A percentile compares a stretch with the other conserved stretches of the same genome.
These are phyloP conservation scores for Chrysoporthe deuterocubensis DNA, from an alignment of 2,329 filamentous ascomycete species.

Conservation along the genomic window DNA sequence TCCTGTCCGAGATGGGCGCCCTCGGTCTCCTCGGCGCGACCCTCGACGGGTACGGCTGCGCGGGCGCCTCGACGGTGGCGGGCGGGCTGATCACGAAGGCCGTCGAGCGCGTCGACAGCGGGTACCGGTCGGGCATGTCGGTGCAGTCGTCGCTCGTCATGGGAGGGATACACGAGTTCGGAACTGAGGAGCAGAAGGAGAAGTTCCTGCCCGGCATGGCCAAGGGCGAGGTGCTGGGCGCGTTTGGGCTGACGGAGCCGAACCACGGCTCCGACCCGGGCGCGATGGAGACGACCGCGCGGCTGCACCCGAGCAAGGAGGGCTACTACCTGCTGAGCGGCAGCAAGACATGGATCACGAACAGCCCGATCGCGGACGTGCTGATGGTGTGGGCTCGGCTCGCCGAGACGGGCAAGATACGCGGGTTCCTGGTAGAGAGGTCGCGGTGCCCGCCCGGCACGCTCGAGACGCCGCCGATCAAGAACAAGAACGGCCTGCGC, in stretches of 20 bases:
- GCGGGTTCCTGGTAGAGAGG: conserved; percentile 88
- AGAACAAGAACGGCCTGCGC: conserved; percentile 92
- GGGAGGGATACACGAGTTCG: conserved; percentile 85
- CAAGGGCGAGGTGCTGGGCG: conserved; percentile 75
- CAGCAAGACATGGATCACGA: conserved; percentile 90
- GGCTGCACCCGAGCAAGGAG: conserved; percentile 76
- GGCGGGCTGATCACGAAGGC: conserved; percentile 83
- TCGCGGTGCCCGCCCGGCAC: conserved; percentile 84
- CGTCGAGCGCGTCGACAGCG: conserved; percentile 84
- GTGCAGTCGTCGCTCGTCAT: conserved; percentile 86
- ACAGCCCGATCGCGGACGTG: conserved; percentile 82
- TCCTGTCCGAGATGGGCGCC: conserved; percentile 85
- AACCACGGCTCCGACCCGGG: conserved; percentile 89
- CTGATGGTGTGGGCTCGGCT: conserved; percentile 91
- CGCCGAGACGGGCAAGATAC: conserved; percentile 88
- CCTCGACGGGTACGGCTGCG: conserved; percentile 82
- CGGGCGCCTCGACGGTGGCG: conserved; percentile 80
- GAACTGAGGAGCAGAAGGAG: conserved; percentile 79
- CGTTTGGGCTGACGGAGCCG: conserved; percentile 84
- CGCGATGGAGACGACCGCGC: conserved; percentile 80
- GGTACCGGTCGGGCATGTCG: conserved; percentile 85
- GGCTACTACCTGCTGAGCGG: conserved; percentile 77
- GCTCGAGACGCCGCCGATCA: conserved; percentile 87
- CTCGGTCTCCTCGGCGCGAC: conserved; percentile 80
- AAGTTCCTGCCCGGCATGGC: conserved; percentile 77